Conservation (phyloP, 2,329 filamentous ascomycete genomes). For the Penicillium sp. region DNA sequence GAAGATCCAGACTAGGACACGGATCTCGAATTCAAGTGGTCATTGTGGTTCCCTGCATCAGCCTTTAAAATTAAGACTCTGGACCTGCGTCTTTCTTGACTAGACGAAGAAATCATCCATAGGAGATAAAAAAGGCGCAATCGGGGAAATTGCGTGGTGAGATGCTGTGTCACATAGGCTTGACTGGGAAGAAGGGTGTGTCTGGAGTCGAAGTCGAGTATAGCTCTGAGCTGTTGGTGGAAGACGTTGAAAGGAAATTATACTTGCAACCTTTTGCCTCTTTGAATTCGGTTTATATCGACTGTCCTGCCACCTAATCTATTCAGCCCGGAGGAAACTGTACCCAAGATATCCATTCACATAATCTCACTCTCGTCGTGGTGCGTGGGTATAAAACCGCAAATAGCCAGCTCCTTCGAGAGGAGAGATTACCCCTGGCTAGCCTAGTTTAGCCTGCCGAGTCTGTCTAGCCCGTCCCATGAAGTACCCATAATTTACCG, state of each 20-base stretch:
- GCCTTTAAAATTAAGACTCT: not conserved
- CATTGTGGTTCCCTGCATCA: constrained; percentile 1
- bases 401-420: not conserved
- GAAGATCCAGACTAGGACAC: not conserved
- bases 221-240: not conserved
- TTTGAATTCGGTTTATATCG: not conserved
- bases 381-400: not conserved
- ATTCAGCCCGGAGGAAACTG: not conserved
- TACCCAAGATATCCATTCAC: not conserved
- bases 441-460: too few relatives aligned
- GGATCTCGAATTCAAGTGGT: not conserved
- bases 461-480: not conserved
- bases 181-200: not conserved
- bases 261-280: not conserved
- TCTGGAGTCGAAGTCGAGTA: not conserved
- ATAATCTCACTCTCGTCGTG: too few relatives aligned
- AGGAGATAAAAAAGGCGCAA: not conserved
- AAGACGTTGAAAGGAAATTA: not conserved
- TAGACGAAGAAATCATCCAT: not conserved
- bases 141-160: not conserved
- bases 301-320: not conserved
- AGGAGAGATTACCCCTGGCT: not conserved
- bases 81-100: constrained; percentile 5
- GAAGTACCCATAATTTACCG: constrained; percentile 20
- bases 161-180: not conserved